A percentile compares a stretch with the other conserved stretches of the same genome.
Conservation (phyloP, 805 yeast genomes). For the Starmerella apis region DNA sequence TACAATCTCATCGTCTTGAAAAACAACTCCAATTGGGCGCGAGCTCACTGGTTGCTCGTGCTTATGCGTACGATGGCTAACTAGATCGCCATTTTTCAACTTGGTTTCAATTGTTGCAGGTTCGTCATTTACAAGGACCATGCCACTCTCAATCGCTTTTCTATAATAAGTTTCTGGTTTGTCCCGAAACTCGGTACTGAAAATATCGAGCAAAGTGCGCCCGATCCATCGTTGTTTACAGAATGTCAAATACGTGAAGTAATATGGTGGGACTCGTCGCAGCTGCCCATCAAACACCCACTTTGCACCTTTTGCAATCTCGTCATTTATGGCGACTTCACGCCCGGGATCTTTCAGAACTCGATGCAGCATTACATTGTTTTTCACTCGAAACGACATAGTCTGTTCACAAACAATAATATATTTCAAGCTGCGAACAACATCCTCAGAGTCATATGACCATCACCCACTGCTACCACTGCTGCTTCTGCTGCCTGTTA, state of each 20-base stretch:
- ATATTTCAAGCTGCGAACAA: not conserved
- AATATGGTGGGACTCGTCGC: conserved; percentile 73
- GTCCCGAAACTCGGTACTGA: conserved; percentile 75
- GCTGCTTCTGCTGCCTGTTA: no score
- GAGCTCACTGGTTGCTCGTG: conserved; percentile 81
- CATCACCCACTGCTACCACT: no score
- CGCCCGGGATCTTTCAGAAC: conserved; percentile 24
- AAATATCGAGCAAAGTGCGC: conserved; percentile 67
- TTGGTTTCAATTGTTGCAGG: conserved; percentile 55
- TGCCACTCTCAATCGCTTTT: conserved; percentile 58
- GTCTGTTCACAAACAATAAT: not conserved
- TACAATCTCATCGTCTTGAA: conserved; percentile 62
- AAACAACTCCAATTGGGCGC: conserved; percentile 50
- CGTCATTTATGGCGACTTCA: conserved; percentile 24
- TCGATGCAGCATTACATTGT: conserved; percentile 24
- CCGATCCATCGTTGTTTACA: conserved; percentile 90
- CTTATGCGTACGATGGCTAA: conserved; percentile 67
- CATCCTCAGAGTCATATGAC: not conserved
- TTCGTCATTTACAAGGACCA: conserved; percentile 60
- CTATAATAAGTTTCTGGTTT: conserved; percentile 56
- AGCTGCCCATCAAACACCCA: conserved; percentile 37
- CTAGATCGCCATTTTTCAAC: conserved; percentile 71
- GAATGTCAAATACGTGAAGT: conserved; percentile 78
- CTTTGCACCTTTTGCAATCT: conserved; percentile 26
- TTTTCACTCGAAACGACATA: conserved; percentile 22